These are phyloP conservation scores for Karstenula rhodostoma DNA, from an alignment of 2,329 filamentous ascomycete species.

Conservation along the genomic window DNA sequence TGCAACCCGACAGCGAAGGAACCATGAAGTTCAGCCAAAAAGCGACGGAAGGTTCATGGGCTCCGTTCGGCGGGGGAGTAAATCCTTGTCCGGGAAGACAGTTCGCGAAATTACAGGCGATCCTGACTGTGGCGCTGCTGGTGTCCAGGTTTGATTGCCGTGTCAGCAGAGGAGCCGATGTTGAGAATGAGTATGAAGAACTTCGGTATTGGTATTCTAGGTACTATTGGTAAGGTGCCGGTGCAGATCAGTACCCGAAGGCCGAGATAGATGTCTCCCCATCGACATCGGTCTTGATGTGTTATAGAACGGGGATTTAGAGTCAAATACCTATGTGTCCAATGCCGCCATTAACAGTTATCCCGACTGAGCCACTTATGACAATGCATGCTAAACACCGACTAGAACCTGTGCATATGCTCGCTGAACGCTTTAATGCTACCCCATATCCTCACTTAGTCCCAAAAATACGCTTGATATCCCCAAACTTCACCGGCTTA, in stretches of 20 bases:
- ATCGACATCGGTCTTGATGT: too few relatives aligned
- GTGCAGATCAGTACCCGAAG: too few relatives aligned
- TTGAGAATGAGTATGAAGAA: too few relatives aligned
- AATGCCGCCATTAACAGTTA: too few relatives aligned
- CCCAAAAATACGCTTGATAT: conserved; percentile 39
- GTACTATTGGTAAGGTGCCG: too few relatives aligned
- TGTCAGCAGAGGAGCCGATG: background rate
- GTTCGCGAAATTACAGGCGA: background rate
- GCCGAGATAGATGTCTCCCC: too few relatives aligned
- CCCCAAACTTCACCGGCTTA: conserved; percentile 50
- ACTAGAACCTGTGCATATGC: background rate
- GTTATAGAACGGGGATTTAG: too few relatives aligned
- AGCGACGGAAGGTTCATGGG: background rate
- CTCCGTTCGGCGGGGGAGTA: background rate
- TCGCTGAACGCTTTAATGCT: background rate
- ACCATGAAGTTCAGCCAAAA: background rate
- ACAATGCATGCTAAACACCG: background rate
- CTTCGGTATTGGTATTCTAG: too few relatives aligned
- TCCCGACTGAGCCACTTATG: too few relatives aligned
- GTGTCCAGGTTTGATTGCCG: background rate
- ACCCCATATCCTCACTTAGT: background rate
- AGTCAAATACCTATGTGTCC: too few relatives aligned
- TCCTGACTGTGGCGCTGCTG: background rate
- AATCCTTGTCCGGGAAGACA: background rate
- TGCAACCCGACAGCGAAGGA: background rate